Evolutionary conservation across 768 basidiomycete genomes (phyloP).

Genomic region (Mycena vitilis): DNA sequence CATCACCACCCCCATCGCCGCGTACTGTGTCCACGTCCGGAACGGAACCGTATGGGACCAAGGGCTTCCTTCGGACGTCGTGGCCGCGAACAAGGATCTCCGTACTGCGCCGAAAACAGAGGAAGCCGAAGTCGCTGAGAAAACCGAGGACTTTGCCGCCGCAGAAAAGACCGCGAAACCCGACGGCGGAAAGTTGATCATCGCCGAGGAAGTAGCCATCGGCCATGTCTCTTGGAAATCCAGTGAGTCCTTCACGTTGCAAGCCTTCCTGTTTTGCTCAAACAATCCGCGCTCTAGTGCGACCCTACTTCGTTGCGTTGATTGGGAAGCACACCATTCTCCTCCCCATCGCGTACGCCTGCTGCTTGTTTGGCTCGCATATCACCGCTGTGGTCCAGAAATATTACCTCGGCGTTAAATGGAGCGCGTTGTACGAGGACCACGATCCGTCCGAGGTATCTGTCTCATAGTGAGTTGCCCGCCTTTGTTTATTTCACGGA

Average conservation of each 20-base stretch:
- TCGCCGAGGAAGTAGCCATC: constrained; percentile 10
- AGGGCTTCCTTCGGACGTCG: neutral
- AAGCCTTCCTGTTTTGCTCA: neutral
- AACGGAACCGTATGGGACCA: neutral
- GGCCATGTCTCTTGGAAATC: constrained; percentile 14
- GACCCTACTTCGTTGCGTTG: constrained; percentile 5
- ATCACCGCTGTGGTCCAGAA: constrained; percentile 2
- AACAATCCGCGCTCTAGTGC: neutral
- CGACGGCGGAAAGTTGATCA: constrained; percentile 8
- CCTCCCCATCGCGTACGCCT: constrained; percentile 8
- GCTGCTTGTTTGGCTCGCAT: constrained; percentile 8
- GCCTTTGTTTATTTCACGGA: neutral
- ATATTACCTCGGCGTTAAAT: constrained; percentile 10
- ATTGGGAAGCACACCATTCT: constrained; percentile 7
- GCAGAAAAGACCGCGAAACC: neutral
- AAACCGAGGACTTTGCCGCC: neutral
- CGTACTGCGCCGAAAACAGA: neutral
- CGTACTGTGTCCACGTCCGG: neutral
- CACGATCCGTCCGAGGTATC: constrained; percentile 11
- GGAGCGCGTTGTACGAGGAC: constrained; percentile 12
- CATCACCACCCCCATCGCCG: neutral
- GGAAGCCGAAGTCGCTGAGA: neutral
- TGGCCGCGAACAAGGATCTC: constrained; percentile 4
- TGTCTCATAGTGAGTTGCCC: constrained; percentile 9
- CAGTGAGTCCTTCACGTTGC: neutral